These are phyloP conservation scores for Galeopsis tetrahit DNA, from an alignment of 257 asterid genomes.

Conservation along the genomic window DNA sequence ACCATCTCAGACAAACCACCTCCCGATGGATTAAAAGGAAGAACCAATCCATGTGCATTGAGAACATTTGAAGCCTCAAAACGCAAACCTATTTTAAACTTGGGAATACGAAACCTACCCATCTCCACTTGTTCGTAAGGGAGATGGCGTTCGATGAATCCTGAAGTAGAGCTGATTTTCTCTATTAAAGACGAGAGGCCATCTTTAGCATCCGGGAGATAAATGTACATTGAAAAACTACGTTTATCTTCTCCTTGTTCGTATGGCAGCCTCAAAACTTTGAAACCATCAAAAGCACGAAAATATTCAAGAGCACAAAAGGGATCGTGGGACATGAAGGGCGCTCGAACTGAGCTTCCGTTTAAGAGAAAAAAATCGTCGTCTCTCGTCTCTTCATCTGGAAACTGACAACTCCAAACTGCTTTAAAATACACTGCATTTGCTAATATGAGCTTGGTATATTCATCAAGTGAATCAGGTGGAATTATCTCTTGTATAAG, in stretches of 20 bases:
- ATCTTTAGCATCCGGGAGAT: constrained; percentile 26
- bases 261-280: constrained; percentile 41
- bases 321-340: constrained; percentile 43
- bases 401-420: no score
- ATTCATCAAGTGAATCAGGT: background rate
- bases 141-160: constrained; percentile 45
- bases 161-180: constrained; percentile 34
- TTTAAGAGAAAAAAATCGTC: background rate
- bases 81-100: constrained; percentile 43
- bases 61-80: constrained; percentile 35
- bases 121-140: constrained; percentile 28
- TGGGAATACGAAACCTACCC: constrained; percentile 44
- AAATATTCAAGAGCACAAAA: background rate
- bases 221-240: constrained; percentile 34
- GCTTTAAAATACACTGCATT: no score
- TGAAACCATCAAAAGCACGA: constrained; percentile 2
- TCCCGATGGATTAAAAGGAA: no score
- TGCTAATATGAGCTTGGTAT: background rate
- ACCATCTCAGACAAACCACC: constrained; percentile 35
- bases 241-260: constrained; percentile 45
- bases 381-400: background rate
- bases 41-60: background rate
- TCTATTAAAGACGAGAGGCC: constrained; percentile 43
- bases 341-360: constrained; percentile 39
- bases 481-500: background rate